Percentiles rank a stretch among this genome's conserved stretches.
phyloP scores from a whole-genome alignment of 768 basidiomycete genomes.

The Rhizopogon vesiculosus region DNA sequence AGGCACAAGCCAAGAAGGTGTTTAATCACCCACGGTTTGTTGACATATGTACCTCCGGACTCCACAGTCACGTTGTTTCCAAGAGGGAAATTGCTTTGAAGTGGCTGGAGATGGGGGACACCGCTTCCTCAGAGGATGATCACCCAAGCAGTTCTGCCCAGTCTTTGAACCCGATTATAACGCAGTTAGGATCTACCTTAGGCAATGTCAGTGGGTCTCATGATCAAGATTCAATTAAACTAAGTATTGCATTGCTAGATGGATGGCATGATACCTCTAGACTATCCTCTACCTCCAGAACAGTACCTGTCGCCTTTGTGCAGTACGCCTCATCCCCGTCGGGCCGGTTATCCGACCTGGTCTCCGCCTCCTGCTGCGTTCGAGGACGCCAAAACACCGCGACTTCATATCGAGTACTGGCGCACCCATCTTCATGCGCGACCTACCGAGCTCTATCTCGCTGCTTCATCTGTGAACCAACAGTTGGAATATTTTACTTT shows the following conservation, averaged over 20 bases:
- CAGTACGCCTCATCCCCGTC: constrained; percentile 10
- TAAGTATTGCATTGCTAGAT: constrained; percentile 17
- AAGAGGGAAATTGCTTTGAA: constrained; percentile 16
- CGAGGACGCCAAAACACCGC: background rate
- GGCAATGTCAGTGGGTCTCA: constrained; percentile 32
- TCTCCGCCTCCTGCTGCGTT: background rate
- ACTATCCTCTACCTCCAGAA: constrained; percentile 24
- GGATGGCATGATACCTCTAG: constrained; percentile 28
- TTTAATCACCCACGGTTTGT: constrained; percentile 40
- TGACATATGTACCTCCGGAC: constrained; percentile 27
- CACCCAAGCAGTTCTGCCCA: background rate
- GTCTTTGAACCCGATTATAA: constrained; percentile 11
- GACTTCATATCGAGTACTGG: constrained; percentile 11
- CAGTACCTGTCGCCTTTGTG: constrained; percentile 15
- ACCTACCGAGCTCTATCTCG: constrained; percentile 43
- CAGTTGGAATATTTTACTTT: constrained; percentile 29
- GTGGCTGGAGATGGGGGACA: constrained; percentile 12
- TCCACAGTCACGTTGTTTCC: constrained; percentile 18
- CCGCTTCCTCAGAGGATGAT: background rate
- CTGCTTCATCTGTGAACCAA: constrained; percentile 30
- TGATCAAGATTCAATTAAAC: background rate
- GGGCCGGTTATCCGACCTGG: constrained; percentile 3
- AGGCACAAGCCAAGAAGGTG: constrained; percentile 28
- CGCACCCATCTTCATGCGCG: constrained; percentile 32
- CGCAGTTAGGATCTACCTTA: constrained; percentile 19